phyloP scores from a whole-genome alignment of 306 rosid genomes.

The Hippophae tibetana region DNA sequence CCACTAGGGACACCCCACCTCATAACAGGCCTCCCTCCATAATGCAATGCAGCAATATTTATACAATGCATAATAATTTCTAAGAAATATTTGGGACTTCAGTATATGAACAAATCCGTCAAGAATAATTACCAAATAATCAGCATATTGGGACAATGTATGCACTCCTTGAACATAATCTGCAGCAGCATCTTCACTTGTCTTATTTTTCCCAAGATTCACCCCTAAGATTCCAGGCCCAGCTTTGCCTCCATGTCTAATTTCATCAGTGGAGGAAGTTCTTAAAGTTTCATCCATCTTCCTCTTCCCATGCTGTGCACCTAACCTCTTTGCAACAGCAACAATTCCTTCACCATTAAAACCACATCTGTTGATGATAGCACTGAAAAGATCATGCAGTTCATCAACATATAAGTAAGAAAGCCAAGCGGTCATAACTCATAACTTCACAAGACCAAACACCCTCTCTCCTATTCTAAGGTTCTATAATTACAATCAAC shows the following conservation, averaged over 20 bases:
- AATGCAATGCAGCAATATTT: not conserved
- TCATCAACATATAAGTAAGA: constrained; percentile 14
- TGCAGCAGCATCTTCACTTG: constrained; percentile 90
- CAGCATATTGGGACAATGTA: constrained; percentile 94
- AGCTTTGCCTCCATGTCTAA: constrained; percentile 83
- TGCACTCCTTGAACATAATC: constrained; percentile 98
- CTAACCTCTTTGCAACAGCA: constrained; percentile 88
- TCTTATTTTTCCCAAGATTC: constrained; percentile 93
- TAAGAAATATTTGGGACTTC: not conserved
- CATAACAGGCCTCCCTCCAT: not conserved
- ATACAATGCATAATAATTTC: not conserved
- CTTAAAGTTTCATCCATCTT: constrained; percentile 80
- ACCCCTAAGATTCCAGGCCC: constrained; percentile 99
- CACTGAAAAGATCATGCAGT: constrained; percentile 41
- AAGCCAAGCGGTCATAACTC: not conserved
- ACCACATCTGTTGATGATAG: constrained; percentile 90
- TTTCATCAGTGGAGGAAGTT: constrained; percentile 52
- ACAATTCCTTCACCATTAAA: constrained; percentile 95
- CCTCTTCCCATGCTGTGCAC: constrained; percentile 93
- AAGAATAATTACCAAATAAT: constrained; percentile 59
- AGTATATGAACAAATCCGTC: not conserved
- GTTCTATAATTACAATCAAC: constrained; percentile 13
- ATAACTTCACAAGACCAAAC: constrained; percentile 12
- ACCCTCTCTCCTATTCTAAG: constrained; percentile 9
- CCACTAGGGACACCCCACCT: too few relatives aligned